Evolutionary conservation across 352 stramenopile genomes (phyloP).

Genomic region (Thalassiosira hispida): DNA sequence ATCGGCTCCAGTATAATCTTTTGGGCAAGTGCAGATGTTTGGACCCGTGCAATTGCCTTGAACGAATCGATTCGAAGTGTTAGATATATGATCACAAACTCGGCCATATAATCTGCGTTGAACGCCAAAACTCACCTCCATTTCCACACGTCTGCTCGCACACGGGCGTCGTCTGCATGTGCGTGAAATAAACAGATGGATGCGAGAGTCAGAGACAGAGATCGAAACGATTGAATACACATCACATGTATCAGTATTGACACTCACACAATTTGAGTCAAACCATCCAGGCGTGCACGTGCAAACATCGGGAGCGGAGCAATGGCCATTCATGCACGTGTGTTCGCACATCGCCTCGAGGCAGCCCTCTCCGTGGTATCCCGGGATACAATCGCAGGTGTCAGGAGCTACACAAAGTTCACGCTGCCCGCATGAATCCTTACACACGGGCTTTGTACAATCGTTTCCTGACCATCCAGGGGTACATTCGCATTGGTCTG

Average conservation of each 20-base stretch:
- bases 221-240: background rate
- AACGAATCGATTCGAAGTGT: background rate
- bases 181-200: background rate
- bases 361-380: conserved; percentile 88
- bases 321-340: conserved; percentile 88
- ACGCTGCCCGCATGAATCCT: conserved; percentile 53
- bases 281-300: conserved; percentile 92
- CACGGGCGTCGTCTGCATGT: conserved; percentile 89
- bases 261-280: conserved; percentile 90
- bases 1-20: conserved; percentile 90
- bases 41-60: conserved; percentile 88
- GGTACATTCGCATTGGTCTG: conserved; percentile 89
- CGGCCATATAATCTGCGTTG: background rate
- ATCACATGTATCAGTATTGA: background rate
- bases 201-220: background rate
- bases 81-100: background rate
- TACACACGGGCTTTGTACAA: conserved; percentile 69
- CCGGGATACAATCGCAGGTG: conserved; percentile 91
- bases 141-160: conserved; percentile 96
- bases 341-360: conserved; percentile 89
- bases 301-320: conserved; percentile 93
- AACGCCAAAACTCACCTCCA: conserved; percentile 70
- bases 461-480: conserved; percentile 88
- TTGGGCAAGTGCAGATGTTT: conserved; percentile 89
- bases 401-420: conserved; percentile 92